Conservation (phyloP, 1,284 basidiomycete species). For the Meira nashicola region DNA sequence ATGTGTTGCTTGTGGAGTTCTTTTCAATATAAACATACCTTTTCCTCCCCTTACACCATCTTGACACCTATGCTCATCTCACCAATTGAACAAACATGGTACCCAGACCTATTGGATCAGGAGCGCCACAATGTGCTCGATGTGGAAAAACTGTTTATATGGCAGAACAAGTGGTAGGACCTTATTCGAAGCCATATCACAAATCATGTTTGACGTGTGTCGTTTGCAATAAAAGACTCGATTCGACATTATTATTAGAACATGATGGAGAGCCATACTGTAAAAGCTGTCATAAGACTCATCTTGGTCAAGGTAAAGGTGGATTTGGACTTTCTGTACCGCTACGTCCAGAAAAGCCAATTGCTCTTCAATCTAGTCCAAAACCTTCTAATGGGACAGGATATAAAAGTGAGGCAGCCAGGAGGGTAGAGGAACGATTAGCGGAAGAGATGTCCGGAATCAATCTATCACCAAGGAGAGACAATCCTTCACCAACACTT, state of each 20-base stretch:
- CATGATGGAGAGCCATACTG: constrained; percentile 51
- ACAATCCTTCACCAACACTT: constrained; percentile 17
- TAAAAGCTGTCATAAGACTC: constrained; percentile 48
- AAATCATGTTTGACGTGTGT: constrained; percentile 48
- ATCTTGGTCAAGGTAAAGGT: constrained; percentile 50
- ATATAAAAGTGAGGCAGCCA: constrained; percentile 9
- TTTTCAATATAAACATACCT: no score
- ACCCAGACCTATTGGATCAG: constrained; percentile 35
- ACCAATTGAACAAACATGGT: constrained; percentile 6
- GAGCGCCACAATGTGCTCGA: constrained; percentile 48
- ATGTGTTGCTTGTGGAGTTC: no score
- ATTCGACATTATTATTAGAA: constrained; percentile 47
- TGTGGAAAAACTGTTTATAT: constrained; percentile 48
- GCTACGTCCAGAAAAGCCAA: constrained; percentile 20
- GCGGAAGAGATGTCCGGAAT: constrained; percentile 12
- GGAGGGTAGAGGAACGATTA: constrained; percentile 13
- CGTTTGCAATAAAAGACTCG: constrained; percentile 48
- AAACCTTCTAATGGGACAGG: background rate
- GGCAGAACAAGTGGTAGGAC: constrained; percentile 51
- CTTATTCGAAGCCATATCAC: constrained; percentile 46
- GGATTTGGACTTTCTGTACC: constrained; percentile 48
- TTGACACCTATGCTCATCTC: no score
- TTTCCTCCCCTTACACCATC: no score
- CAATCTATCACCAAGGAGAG: constrained; percentile 20
- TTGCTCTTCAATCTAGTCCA: background rate